Evolutionary conservation across 495 filamentous ascomycete genomes (phyloP).

Genomic region (Extremus antarcticus): DNA sequence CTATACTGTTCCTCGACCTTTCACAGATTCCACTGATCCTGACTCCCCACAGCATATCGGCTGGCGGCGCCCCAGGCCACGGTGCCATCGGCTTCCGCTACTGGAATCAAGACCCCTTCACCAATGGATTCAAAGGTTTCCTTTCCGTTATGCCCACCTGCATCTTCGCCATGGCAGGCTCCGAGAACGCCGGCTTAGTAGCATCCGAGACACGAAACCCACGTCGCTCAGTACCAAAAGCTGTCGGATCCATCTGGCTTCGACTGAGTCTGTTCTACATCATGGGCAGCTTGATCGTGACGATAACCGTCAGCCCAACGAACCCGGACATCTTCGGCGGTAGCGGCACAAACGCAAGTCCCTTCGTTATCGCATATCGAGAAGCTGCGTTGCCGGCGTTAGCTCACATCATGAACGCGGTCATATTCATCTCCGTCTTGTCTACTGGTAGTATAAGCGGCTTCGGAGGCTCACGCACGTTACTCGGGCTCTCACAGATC

Average conservation of each 20-base stretch:
- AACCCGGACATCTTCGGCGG: background rate
- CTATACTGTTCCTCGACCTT: background rate
- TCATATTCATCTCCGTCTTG: background rate
- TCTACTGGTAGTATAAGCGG: background rate
- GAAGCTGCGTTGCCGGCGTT: background rate
- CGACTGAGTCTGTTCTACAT: background rate
- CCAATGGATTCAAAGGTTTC: background rate
- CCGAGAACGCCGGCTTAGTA: background rate
- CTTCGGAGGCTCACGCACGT: background rate
- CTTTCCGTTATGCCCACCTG: background rate
- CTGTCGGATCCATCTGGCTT: background rate
- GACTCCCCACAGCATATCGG: background rate
- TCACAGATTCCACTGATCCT: background rate
- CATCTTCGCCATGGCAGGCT: background rate
- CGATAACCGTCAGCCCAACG: background rate
- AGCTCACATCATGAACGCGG: background rate
- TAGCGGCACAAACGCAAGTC: background rate
- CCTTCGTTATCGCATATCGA: background rate
- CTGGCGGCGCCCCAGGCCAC: background rate
- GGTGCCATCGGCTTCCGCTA: background rate
- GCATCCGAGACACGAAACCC: background rate
- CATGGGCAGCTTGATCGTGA: background rate
- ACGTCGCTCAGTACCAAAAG: background rate
- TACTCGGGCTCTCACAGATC: background rate
- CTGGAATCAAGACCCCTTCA: background rate